Conservation (phyloP, 345 rosid species). For the Eutrema yunnanense region DNA sequence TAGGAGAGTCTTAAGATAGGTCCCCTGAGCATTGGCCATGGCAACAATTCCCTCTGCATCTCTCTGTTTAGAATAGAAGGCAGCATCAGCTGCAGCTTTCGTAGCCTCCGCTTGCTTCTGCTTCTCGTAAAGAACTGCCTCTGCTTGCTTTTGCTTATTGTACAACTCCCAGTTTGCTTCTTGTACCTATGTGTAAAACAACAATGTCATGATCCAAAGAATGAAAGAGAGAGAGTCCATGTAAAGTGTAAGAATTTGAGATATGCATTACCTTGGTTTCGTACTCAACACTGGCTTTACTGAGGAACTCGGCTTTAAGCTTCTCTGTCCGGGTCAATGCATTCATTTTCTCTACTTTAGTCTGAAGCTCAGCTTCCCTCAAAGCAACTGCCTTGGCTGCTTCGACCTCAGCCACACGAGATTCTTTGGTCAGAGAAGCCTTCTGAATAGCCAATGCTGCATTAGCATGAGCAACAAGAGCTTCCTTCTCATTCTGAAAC, state of each 20-base stretch:
- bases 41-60: slow-evolving; percentile 65
- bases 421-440: slow-evolving; percentile 50
- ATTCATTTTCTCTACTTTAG: slow-evolving; percentile 67
- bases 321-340: slow-evolving; percentile 60
- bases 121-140: slow-evolving; percentile 48
- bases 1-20: slow-evolving; percentile 45
- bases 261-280: slow-evolving; percentile 51
- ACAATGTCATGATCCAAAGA: neutral
- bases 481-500: slow-evolving; percentile 62
- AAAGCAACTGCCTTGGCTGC: slow-evolving; percentile 59
- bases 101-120: slow-evolving; percentile 60
- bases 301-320: slow-evolving; percentile 73
- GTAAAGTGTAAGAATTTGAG: too few relatives aligned
- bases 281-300: slow-evolving; percentile 73
- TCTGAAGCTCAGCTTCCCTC: slow-evolving; percentile 74
- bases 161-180: slow-evolving; percentile 65
- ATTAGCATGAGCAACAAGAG: slow-evolving; percentile 66
- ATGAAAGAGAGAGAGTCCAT: neutral
- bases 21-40: slow-evolving; percentile 55
- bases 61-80: slow-evolving; percentile 48
- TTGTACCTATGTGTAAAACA: slow-evolving; percentile 37
- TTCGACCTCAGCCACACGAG: slow-evolving; percentile 74
- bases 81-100: slow-evolving; percentile 51
- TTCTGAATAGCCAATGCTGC: slow-evolving; percentile 59
- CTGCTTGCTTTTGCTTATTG: slow-evolving; percentile 60